Percentiles rank a stretch among this genome's conserved stretches.
Conservation (phyloP, 2,329 filamentous ascomycete genomes). For the Tolypocladium paradoxum region DNA sequence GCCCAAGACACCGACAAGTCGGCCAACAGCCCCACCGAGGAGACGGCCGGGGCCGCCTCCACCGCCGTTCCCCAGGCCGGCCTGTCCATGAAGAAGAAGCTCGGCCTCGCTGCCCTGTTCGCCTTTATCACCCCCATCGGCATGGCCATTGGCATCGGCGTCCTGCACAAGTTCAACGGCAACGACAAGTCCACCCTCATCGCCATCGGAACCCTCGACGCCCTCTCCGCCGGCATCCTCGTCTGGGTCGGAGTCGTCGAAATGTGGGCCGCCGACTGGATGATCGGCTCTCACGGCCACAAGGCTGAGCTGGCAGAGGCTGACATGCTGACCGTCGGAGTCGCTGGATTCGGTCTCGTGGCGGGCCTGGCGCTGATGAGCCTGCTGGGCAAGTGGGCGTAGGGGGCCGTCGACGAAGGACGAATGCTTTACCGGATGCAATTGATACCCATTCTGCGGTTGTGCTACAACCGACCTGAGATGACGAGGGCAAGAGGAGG, state of each 20-base stretch:
- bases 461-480: background rate
- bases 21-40: slow-evolving; percentile 8
- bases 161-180: slow-evolving; percentile 60
- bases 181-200: slow-evolving; percentile 58
- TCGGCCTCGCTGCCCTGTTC: slow-evolving; percentile 52
- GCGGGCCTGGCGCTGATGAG: slow-evolving; percentile 60
- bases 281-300: slow-evolving; percentile 31
- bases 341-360: slow-evolving; percentile 44
- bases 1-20: slow-evolving; percentile 16
- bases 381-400: slow-evolving; percentile 66
- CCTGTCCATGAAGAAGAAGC: slow-evolving; percentile 37
- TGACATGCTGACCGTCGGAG: slow-evolving; percentile 31
- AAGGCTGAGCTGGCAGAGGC: slow-evolving; percentile 42
- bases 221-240: slow-evolving; percentile 63
- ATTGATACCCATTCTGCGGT: background rate
- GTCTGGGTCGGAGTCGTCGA: slow-evolving; percentile 73
- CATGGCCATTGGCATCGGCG: slow-evolving; percentile 71
- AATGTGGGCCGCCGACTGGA: slow-evolving; percentile 72
- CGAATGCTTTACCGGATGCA: background rate
- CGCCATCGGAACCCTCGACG: slow-evolving; percentile 63
- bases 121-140: slow-evolving; percentile 64
- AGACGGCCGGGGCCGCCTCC: slow-evolving; percentile 5
- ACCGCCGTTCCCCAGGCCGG: slow-evolving; percentile 8
- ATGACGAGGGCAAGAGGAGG: background rate
- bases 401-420: background rate